These are phyloP conservation scores for Pichia nanzhaoensis DNA, from an alignment of 805 yeast species.

Conservation along the genomic window DNA sequence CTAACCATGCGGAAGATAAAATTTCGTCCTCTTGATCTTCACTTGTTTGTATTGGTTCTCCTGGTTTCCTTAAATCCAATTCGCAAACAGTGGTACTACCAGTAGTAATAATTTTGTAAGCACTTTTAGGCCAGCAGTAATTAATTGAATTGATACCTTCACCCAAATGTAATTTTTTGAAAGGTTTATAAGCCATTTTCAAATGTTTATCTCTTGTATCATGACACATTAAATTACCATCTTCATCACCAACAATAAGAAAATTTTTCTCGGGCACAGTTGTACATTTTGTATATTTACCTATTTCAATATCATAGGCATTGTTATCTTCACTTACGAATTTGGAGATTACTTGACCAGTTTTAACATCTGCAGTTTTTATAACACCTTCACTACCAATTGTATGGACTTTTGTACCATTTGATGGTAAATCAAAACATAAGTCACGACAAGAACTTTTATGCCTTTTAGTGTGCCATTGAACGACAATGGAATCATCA, in stretches of 20 bases:
- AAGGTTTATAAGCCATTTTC: constrained; percentile 36
- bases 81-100: constrained; percentile 80
- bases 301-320: constrained; percentile 8
- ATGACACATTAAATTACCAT: constrained; percentile 57
- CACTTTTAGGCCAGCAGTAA: constrained; percentile 62
- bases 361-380: constrained; percentile 62
- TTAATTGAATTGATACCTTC: constrained; percentile 73
- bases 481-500: constrained; percentile 26
- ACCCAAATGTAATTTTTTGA: constrained; percentile 60
- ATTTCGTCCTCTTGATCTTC: constrained; percentile 95
- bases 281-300: constrained; percentile 35
- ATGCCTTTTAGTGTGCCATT: constrained; percentile 87
- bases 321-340: constrained; percentile 17
- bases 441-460: constrained; percentile 80
- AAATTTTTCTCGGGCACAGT: constrained; percentile 42
- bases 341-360: constrained; percentile 72
- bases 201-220: constrained; percentile 46
- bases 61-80: constrained; percentile 62
- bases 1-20: constrained; percentile 65
- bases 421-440: constrained; percentile 45
- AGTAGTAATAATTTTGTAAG: constrained; percentile 69
- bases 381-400: constrained; percentile 76
- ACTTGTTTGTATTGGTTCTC: constrained; percentile 51
- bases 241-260: constrained; percentile 58
- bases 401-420: constrained; percentile 54